Conservation (phyloP, 108 stramenopile genomes). For the Fragilariopsis cylindrus region DNA sequence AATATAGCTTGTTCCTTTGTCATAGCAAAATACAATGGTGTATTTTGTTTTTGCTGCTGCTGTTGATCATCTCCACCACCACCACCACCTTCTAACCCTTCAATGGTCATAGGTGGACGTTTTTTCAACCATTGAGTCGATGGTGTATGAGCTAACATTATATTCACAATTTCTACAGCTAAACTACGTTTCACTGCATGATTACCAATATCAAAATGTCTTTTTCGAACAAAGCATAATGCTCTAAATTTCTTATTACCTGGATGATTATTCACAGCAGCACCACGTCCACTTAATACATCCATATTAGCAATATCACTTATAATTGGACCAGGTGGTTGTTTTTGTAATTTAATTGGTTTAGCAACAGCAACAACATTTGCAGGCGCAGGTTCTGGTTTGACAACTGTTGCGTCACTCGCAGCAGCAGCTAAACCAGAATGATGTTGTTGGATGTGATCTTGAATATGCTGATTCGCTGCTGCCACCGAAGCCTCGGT, state of each 20-base stretch:
- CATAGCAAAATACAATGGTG: slow-evolving; percentile 53
- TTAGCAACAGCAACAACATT: background rate
- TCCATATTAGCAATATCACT: slow-evolving; percentile 25
- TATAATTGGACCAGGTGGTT: background rate
- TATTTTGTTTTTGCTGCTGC: slow-evolving; percentile 44
- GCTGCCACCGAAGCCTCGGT: too few relatives aligned
- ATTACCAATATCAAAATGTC: slow-evolving; percentile 61
- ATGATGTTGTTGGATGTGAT: too few relatives aligned
- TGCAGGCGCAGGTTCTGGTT: background rate
- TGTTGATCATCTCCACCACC: background rate
- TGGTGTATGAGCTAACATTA: slow-evolving; percentile 11
- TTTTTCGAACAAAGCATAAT: slow-evolving; percentile 60
- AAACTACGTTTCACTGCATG: slow-evolving; percentile 64
- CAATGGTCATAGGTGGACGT: background rate
- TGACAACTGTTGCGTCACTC: background rate
- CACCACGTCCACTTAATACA: slow-evolving; percentile 66
- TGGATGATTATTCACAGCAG: slow-evolving; percentile 67
- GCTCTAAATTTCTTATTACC: slow-evolving; percentile 67
- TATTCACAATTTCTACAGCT: slow-evolving; percentile 57
- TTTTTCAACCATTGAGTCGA: slow-evolving; percentile 58
- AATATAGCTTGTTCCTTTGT: slow-evolving; percentile 63
- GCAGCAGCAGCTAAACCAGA: too few relatives aligned
- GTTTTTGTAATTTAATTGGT: background rate
- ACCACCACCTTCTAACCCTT: too few relatives aligned
- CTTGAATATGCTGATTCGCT: too few relatives aligned